Base-by-base conservation (phyloP, 2,329 filamentous ascomycete genomes). In the Colletotrichum sp. region DNA sequence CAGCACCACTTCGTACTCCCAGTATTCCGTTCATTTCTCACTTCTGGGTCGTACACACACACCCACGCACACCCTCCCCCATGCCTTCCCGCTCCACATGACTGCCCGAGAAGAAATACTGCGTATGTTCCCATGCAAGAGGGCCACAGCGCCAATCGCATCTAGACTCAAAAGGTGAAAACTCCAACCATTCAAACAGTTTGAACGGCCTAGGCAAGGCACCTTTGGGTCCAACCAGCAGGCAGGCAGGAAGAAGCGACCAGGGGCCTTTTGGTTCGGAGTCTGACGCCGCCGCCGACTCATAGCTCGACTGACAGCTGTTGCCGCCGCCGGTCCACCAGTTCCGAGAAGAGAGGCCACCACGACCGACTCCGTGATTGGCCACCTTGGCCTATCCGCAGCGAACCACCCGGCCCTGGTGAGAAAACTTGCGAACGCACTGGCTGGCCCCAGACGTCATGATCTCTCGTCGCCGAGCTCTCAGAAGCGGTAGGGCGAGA, bases 371-470 rank as follows among this genome's bases (percentile, higher is more conserved):
- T 21, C 24, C n/a, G 49, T 69, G 70, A 74, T 74, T 76, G 74
- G 74, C 59, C 24, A 32, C 65, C 39, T 71, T 30, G 49, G 49
- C 59, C 63, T 59, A 49, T 28, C 63, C 59, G 57, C 8, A 52
- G 44, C 18, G 10, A 52, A 52, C 44, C 44, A 52, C 44, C n/a
- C 10, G 44, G 44, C 44, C n/a, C 44, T 52, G 44, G 44, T 52
- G 44, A 52, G 44, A 52, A 52, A 52, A 52, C 44, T 52, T 52
- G 44, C 52, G 68, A 52, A 49, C 30, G 26, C 18, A 36, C 26
- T 21, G 44, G 65, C 8, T 44, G 55, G 68, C 59, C 39, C 44
- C 44, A 52, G 73, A 73, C 74, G 74, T 76, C 70, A 76, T 76
- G 71, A 66, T 36, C 28, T 64, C 73, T 28, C 59, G 66, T 24